These are phyloP conservation scores for Apiospora kogelbergensis DNA, from an alignment of 2,329 filamentous ascomycete genomes.

Conservation along the genomic window DNA sequence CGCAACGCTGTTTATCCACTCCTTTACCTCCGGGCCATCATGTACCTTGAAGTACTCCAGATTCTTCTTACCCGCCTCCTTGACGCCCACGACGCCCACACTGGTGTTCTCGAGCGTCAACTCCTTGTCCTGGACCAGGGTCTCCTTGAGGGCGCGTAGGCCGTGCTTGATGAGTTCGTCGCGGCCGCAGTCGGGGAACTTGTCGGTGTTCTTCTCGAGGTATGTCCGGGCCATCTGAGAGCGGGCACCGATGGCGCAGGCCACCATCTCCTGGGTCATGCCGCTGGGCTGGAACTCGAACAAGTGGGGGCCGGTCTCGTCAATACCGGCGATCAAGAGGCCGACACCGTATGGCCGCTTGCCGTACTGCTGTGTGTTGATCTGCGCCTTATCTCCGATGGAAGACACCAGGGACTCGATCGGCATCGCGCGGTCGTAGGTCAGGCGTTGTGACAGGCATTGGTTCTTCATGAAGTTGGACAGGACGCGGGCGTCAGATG, in stretches of 20 bases:
- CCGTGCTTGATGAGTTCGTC: conserved; percentile 93
- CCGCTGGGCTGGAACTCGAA: conserved; percentile 98
- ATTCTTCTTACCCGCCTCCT: conserved; percentile 50
- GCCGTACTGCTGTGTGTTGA: conserved; percentile 97
- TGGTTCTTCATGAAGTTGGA: conserved; percentile 99
- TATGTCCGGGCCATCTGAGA: conserved; percentile 98
- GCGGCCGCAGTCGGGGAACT: conserved; percentile 72
- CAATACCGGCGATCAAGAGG: conserved; percentile 87
- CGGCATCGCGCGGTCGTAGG: conserved; percentile 91
- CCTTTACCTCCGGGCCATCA: conserved; percentile 83
- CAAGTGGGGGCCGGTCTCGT: conserved; percentile 90
- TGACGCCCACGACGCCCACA: conserved; percentile 76
- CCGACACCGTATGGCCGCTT: conserved; percentile 96
- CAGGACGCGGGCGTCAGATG: conserved; percentile 95
- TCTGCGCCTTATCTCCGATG: conserved; percentile 95
- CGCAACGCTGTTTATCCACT: conserved; percentile 75
- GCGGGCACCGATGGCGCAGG: conserved; percentile 92
- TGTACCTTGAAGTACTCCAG: conserved; percentile 86
- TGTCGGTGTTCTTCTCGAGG: conserved; percentile 85
- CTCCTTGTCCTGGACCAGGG: conserved; percentile 94
- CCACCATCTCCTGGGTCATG: conserved; percentile 95
- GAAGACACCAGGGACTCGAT: conserved; percentile 85
- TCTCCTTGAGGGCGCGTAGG: conserved; percentile 89
- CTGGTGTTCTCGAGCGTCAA: conserved; percentile 96
- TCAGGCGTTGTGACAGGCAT: conserved; percentile 91